Conservation (phyloP, 2,329 filamentous ascomycete species). For the Lecanicillium sp. region DNA sequence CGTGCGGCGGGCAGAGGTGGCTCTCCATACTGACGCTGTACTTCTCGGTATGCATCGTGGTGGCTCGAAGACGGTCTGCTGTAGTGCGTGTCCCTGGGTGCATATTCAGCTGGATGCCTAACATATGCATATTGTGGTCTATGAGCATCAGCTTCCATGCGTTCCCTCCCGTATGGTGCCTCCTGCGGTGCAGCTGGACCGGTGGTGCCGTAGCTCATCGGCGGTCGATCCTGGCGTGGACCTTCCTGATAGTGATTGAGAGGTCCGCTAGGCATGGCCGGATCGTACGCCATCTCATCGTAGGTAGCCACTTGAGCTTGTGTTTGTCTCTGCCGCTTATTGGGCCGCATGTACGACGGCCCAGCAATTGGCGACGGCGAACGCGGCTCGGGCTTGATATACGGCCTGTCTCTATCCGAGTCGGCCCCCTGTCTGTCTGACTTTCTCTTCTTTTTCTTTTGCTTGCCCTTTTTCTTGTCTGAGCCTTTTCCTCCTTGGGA, state of each 20-base stretch:
- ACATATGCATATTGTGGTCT: too few relatives aligned
- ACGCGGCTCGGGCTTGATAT: slow-evolving; percentile 57
- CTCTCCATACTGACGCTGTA: slow-evolving; percentile 35
- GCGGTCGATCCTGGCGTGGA: background rate
- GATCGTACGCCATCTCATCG: slow-evolving; percentile 5
- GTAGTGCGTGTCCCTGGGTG: too few relatives aligned
- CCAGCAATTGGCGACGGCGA: slow-evolving; percentile 52
- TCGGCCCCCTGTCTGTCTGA: slow-evolving; percentile 40
- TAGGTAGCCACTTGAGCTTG: slow-evolving; percentile 19
- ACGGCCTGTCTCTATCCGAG: slow-evolving; percentile 35
- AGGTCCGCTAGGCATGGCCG: slow-evolving; percentile 9
- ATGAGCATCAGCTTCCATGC: too few relatives aligned
- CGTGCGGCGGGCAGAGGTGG: slow-evolving; percentile 32
- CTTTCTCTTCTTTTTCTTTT: slow-evolving; percentile 43
- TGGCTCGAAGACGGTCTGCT: slow-evolving; percentile 17
- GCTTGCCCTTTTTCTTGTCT: slow-evolving; percentile 40
- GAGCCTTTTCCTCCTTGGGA: slow-evolving; percentile 39
- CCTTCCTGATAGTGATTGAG: background rate
- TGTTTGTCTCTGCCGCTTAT: slow-evolving; percentile 47
- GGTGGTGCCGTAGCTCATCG: too few relatives aligned
- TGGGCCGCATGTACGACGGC: slow-evolving; percentile 43
- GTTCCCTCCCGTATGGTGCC: too few relatives aligned
- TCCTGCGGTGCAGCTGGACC: too few relatives aligned
- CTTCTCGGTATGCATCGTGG: slow-evolving; percentile 29
- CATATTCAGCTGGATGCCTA: too few relatives aligned